These are phyloP conservation scores for Diospyros lotus DNA, from an alignment of 148 eudicot species.

Conservation along the genomic window DNA sequence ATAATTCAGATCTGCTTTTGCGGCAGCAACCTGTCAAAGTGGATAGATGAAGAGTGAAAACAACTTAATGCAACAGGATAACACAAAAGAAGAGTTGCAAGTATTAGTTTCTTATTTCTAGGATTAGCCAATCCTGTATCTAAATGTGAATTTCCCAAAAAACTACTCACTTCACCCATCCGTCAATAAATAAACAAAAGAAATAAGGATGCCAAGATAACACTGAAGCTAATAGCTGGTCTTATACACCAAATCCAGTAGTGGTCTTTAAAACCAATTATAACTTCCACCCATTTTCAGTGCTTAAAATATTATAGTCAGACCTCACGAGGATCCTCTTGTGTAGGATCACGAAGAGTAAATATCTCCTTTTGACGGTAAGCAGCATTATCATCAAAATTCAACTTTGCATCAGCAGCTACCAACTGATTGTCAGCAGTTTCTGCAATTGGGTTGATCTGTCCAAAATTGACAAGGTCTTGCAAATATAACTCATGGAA, in stretches of 20 bases:
- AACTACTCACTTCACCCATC: not conserved
- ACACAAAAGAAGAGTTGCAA: not conserved
- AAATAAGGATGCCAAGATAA: not conserved
- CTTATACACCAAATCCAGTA: not conserved
- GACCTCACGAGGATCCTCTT: constrained; percentile 99
- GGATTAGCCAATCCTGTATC: not conserved
- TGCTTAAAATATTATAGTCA: constrained; percentile 8
- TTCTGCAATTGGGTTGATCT: constrained; percentile 96
- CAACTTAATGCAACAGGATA: not conserved
- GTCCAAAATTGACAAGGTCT: constrained; percentile 11
- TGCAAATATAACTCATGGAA: not conserved
- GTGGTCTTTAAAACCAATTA: not conserved
- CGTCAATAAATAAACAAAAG: no score
- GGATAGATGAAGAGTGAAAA: not conserved
- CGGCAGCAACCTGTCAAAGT: constrained; percentile 72
- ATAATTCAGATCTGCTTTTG: constrained; percentile 91
- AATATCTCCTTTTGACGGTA: constrained; percentile 90
- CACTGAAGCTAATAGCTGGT: not conserved
- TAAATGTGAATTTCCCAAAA: not conserved
- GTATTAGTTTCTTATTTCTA: not conserved
- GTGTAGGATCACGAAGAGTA: constrained; percentile 91
- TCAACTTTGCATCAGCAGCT: constrained; percentile 96
- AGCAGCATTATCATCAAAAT: constrained; percentile 98
- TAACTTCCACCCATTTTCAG: not conserved
- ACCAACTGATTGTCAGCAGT: constrained; percentile 81